Evolutionary conservation across 352 stramenopile genomes (phyloP), one percentile per base, ranked within the genome.

Genomic region (Globisporangium ultimum): DNA sequence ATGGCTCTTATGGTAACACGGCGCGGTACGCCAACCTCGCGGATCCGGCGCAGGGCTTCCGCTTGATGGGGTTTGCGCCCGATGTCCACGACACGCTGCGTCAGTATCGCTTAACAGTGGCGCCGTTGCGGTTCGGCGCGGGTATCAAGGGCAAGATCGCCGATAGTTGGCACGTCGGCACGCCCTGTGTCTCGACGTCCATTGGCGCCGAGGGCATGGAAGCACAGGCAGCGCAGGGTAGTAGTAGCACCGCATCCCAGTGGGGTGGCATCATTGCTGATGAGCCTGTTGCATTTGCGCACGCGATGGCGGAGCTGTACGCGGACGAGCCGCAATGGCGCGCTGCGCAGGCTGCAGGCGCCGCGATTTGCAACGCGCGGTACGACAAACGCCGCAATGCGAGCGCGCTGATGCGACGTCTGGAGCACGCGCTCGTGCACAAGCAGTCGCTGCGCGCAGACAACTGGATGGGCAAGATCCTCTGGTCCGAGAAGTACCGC

Each of bases 91-190:
- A 84, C 10, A 95, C 67, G 7, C 64, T 96, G 40, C 69, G 77
- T 14, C 57, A 64, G 50, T 89, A 93, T 53, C 71, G 84, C 12
- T 60, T 98, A 6, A 82, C 87, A 11, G 74, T 98, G 36, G 92
- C 94, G 32, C 94, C 94, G 7, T 68, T 98, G 55, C 85, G 94
- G 8, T 98, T 95, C 73, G 94, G 94, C 28, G 92, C 92, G 2
- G 94, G 94, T 2, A 96, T 98, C 61, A 98, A 98, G 66, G 94
- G 94, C 20, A 98, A 98, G 67, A 97, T 98, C 58, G 78, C 93
- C 2, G 92, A 98, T 63, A 89, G 88, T 63, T 98, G 94, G 94
- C 84, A 81, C 36, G 80, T 80, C 54, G 90, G 91, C 5, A 94
- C 89, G 41, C 94, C 94, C 1, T 96, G 95, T 14, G 83, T 98